These are phyloP conservation scores for Mycena galopus DNA, from an alignment of 768 basidiomycete species.

Conservation along the genomic window DNA sequence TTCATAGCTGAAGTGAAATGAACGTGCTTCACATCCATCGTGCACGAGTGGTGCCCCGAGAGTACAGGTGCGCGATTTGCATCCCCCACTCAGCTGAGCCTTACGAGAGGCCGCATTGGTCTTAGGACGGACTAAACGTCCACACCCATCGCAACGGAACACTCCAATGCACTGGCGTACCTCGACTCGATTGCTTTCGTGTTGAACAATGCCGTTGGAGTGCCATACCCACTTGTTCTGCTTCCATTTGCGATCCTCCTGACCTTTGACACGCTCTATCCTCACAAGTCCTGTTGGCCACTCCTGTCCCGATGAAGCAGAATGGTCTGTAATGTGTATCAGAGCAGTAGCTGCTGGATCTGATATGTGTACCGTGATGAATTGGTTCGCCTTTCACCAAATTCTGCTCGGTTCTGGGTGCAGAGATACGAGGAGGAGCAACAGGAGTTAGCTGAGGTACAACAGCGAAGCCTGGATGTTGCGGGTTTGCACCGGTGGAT, in stretches of 20 bases:
- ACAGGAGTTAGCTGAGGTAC: too few relatives aligned
- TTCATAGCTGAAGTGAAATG: not conserved
- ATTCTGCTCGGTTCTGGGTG: too few relatives aligned
- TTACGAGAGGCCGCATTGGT: not conserved
- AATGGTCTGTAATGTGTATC: not conserved
- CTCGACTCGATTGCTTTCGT: not conserved
- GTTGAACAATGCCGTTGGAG: not conserved
- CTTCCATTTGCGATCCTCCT: not conserved
- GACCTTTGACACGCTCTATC: not conserved
- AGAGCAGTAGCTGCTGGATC: too few relatives aligned
- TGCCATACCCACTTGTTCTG: not conserved
- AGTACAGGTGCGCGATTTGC: not conserved
- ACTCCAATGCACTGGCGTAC: not conserved
- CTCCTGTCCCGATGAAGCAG: not conserved
- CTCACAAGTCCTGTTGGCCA: not conserved
- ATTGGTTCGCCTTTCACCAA: too few relatives aligned
- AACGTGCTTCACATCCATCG: not conserved
- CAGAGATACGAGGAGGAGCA: too few relatives aligned
- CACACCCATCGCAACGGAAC: not conserved
- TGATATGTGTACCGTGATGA: too few relatives aligned
- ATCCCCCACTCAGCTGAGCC: not conserved
- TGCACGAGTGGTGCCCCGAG: not conserved
- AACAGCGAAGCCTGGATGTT: too few relatives aligned
- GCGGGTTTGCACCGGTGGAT: too few relatives aligned
- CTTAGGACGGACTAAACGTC: not conserved